Conservation (phyloP, 2,329 filamentous ascomycete species). For the Clarireedia homoeocarpa region DNA sequence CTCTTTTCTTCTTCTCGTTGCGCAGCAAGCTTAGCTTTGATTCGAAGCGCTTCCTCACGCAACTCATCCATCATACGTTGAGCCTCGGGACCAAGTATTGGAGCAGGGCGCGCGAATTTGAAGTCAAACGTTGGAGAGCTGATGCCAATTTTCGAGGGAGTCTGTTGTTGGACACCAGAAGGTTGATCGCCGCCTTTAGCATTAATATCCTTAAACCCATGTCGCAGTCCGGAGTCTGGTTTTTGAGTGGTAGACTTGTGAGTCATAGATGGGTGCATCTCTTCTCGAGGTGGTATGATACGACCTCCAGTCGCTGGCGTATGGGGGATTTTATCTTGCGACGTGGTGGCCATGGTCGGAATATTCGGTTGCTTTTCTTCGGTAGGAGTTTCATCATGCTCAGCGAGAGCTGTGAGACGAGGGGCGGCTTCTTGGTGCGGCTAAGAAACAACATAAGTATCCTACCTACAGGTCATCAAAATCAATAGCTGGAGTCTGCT, state of each 20-base stretch:
- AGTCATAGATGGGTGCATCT: constrained; percentile 87
- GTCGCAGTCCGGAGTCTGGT: constrained; percentile 69
- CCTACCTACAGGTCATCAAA: not conserved
- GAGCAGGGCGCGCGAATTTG: constrained; percentile 47
- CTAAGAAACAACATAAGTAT: constrained; percentile 8
- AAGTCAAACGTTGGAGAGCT: constrained; percentile 59
- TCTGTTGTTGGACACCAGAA: constrained; percentile 43
- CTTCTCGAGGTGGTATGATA: constrained; percentile 62
- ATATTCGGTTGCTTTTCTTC: constrained; percentile 18
- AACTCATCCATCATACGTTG: constrained; percentile 57
- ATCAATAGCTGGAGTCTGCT: not conserved
- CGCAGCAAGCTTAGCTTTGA: constrained; percentile 60
- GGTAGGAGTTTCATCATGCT: constrained; percentile 25
- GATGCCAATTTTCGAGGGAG: constrained; percentile 52
- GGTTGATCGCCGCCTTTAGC: constrained; percentile 32
- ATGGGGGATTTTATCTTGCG: constrained; percentile 23
- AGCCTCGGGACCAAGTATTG: constrained; percentile 53
- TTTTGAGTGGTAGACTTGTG: constrained; percentile 68
- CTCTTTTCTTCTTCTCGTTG: constrained; percentile 48
- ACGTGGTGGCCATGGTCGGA: not conserved
- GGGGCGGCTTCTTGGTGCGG: constrained; percentile 14
- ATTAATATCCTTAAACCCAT: constrained; percentile 71
- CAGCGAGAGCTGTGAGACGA: constrained; percentile 24
- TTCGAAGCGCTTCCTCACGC: constrained; percentile 61
- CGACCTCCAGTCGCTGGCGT: constrained; percentile 60